These are phyloP conservation scores for Nannizzia gypsea DNA, from an alignment of 2,329 filamentous ascomycete genomes.

Conservation along the genomic window DNA sequence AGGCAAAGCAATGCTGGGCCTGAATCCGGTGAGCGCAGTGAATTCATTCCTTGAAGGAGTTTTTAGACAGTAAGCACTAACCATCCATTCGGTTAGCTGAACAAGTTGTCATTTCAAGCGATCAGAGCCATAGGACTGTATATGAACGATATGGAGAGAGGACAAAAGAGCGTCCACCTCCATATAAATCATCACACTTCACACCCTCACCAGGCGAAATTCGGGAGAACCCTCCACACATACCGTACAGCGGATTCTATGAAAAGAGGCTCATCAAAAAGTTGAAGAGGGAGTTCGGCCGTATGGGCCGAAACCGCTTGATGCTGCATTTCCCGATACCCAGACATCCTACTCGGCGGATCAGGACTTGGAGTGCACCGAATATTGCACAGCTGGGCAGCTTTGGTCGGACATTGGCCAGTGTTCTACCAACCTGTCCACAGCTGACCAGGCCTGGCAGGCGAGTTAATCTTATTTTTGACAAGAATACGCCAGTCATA, in stretches of 20 bases:
- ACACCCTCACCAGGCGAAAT: neutral
- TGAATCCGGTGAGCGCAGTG: neutral
- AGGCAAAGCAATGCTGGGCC: neutral
- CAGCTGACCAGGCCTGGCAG: slow-evolving; percentile 9
- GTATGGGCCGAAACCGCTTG: neutral
- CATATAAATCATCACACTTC: neutral
- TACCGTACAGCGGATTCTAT: neutral
- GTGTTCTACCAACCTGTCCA: slow-evolving; percentile 3
- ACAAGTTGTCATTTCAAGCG: neutral
- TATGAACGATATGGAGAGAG: neutral
- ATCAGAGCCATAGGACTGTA: neutral
- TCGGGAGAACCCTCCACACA: neutral
- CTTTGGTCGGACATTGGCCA: neutral
- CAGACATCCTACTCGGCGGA: slow-evolving; percentile 2
- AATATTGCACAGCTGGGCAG: neutral
- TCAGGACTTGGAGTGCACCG: slow-evolving; percentile 8
- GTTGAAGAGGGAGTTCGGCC: neutral
- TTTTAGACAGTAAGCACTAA: neutral
- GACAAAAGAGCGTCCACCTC: neutral
- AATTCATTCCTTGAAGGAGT: too few species aligned
- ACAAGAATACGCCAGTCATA: neutral
- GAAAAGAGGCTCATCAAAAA: neutral
- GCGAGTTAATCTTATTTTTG: neutral
- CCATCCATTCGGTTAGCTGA: neutral
- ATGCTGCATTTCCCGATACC: neutral